A percentile compares a stretch with the other conserved stretches of the same genome.
These are phyloP conservation scores for Pyrenochaeta sp. DNA, from an alignment of 2,329 filamentous ascomycete species.

Conservation along the genomic window DNA sequence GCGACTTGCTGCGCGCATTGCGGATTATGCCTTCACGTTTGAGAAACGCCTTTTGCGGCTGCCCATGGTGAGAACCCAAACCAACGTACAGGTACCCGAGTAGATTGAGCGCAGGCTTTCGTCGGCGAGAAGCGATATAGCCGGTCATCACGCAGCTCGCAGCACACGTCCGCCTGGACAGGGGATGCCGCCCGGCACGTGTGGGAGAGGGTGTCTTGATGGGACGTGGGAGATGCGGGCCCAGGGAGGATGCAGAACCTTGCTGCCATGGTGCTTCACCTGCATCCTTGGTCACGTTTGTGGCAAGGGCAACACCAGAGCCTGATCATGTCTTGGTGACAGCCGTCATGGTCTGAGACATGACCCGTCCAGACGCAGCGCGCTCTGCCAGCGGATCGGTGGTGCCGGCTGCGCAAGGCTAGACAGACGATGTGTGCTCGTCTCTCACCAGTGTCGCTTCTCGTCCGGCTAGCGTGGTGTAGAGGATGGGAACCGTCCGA, in stretches of 20 bases:
- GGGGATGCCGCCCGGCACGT: constrained; percentile 16
- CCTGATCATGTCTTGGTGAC: constrained; percentile 22
- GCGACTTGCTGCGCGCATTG: constrained; percentile 3
- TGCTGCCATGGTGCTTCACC: constrained; percentile 4
- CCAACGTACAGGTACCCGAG: constrained; percentile 15
- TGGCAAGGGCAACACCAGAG: constrained; percentile 18
- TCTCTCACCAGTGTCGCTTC: constrained; percentile 1
- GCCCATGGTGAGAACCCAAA: constrained; percentile 34
- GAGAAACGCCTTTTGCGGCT: constrained; percentile 19
- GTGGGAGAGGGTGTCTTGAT: constrained; percentile 1
- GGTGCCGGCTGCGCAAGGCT: constrained; percentile 9
- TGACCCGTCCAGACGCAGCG: constrained; percentile 38
- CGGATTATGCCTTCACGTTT: constrained; percentile 1
- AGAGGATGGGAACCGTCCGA: neutral
- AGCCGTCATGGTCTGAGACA: constrained; percentile 32
- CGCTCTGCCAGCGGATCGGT: constrained; percentile 17
- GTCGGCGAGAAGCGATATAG: constrained; percentile 19
- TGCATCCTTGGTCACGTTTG: constrained; percentile 11
- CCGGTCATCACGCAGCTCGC: constrained; percentile 19
- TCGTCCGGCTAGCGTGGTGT: neutral
- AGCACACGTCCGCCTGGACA: constrained; percentile 2
- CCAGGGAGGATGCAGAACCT: constrained; percentile 1
- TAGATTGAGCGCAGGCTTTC: constrained; percentile 1
- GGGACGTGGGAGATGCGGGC: constrained; percentile 6
- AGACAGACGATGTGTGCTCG: constrained; percentile 1